Evolutionary conservation across 2,329 filamentous ascomycete genomes (phyloP).

Genomic region (Colletotrichum aenigma): DNA sequence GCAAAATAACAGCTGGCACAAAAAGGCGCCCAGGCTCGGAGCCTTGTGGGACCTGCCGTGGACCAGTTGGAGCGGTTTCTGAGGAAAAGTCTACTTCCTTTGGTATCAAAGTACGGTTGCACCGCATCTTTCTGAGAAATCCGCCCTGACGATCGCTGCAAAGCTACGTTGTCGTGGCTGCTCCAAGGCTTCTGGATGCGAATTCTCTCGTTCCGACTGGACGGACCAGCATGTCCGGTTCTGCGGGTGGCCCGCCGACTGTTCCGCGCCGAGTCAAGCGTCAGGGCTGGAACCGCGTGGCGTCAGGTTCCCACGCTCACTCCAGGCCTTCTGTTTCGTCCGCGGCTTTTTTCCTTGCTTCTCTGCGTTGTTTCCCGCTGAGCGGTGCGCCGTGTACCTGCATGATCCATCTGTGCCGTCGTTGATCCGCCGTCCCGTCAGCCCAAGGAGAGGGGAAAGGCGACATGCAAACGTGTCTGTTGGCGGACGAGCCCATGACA

Average conservation of each 20-base stretch:
- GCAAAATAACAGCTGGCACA: background rate
- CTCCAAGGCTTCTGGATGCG: background rate
- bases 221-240: background rate
- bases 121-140: background rate
- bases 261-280: slow-evolving; percentile 15
- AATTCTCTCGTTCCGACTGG: slow-evolving; percentile 14
- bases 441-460: background rate
- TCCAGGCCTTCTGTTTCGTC: background rate
- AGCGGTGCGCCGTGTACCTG: slow-evolving; percentile 10
- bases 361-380: background rate
- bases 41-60: background rate
- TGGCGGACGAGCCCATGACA: background rate
- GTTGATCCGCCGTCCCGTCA: background rate
- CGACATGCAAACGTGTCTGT: background rate
- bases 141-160: slow-evolving; percentile 17
- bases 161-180: slow-evolving; percentile 6
- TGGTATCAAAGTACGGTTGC: background rate
- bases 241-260: slow-evolving; percentile 1
- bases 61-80: background rate
- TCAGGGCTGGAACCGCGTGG: slow-evolving; percentile 6
- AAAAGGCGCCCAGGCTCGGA: background rate
- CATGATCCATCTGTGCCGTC: background rate
- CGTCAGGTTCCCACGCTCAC: background rate
- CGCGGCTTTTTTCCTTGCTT: background rate
- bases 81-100: background rate